These are phyloP conservation scores for Colletotrichum falcatum DNA, from an alignment of 2,329 filamentous ascomycete species.

Conservation along the genomic window DNA sequence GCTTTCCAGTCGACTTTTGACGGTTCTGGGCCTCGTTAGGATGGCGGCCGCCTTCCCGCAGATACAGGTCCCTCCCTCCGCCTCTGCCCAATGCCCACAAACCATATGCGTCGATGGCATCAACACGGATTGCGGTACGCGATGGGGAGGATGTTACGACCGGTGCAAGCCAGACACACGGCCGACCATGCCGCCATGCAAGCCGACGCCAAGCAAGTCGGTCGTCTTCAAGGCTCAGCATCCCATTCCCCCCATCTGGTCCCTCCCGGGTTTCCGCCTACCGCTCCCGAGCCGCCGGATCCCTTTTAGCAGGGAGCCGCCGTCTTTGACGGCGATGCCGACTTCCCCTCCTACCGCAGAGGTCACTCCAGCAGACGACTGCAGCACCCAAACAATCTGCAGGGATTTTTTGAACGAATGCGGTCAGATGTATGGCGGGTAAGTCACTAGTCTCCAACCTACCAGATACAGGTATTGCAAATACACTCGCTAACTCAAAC, in stretches of 20 bases:
- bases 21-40: slow-evolving; percentile 22
- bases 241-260: not conserved
- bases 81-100: slow-evolving; percentile 27
- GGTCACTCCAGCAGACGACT: slow-evolving; percentile 34
- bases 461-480: slow-evolving; percentile 32
- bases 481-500: not conserved
- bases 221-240: not conserved
- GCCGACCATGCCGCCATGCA: slow-evolving; percentile 39
- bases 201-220: slow-evolving; percentile 11
- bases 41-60: slow-evolving; percentile 30
- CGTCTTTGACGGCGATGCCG: not conserved
- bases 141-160: slow-evolving; percentile 49
- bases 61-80: slow-evolving; percentile 3
- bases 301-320: not conserved
- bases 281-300: not conserved
- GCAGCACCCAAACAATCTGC: slow-evolving; percentile 45
- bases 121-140: slow-evolving; percentile 45
- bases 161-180: slow-evolving; percentile 42
- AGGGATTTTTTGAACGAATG: slow-evolving; percentile 42
- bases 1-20: slow-evolving; percentile 23
- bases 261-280: not conserved
- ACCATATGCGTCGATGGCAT: slow-evolving; percentile 47
- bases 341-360: not conserved
- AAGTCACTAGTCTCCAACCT: slow-evolving; percentile 16
- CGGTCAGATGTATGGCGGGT: slow-evolving; percentile 44